Evolutionary conservation across 2,329 filamentous ascomycete genomes (phyloP).

Genomic region (Zymoseptoria brevis): DNA sequence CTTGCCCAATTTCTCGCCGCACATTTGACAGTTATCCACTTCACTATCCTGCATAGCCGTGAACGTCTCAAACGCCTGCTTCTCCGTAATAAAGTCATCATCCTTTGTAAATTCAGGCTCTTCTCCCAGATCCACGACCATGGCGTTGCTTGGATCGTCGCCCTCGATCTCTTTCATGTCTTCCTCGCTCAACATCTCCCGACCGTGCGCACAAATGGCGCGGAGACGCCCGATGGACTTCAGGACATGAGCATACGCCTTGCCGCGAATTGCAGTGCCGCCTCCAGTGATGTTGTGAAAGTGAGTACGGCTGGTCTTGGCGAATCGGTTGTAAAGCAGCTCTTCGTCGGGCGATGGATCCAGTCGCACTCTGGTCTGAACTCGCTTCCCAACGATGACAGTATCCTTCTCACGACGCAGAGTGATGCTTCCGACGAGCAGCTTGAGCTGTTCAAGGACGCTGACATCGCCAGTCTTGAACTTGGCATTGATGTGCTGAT

Average conservation of each 20-base stretch:
- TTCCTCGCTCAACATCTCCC: conserved; percentile 75
- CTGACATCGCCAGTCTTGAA: conserved; percentile 82
- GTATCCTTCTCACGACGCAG: conserved; percentile 85
- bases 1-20: conserved; percentile 52
- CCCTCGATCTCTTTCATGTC: conserved; percentile 76
- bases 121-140: conserved; percentile 82
- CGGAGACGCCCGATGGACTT: conserved; percentile 85
- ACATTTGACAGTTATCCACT: conserved; percentile 63
- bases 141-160: conserved; percentile 58
- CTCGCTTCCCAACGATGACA: conserved; percentile 69
- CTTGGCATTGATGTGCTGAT: conserved; percentile 69
- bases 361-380: conserved; percentile 65
- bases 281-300: conserved; percentile 65
- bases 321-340: conserved; percentile 75
- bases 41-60: conserved; percentile 76
- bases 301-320: conserved; percentile 69
- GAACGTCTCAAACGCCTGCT: conserved; percentile 78
- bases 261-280: conserved; percentile 44
- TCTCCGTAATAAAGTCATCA: conserved; percentile 51
- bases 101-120: conserved; percentile 49
- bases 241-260: conserved; percentile 87
- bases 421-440: conserved; percentile 91
- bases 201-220: conserved; percentile 87
- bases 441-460: conserved; percentile 74
- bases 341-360: conserved; percentile 69